Evolutionary conservation across 352 stramenopile genomes (phyloP), one percentile per base, ranked within the genome.

Genomic region (Achlya hypogyna): DNA sequence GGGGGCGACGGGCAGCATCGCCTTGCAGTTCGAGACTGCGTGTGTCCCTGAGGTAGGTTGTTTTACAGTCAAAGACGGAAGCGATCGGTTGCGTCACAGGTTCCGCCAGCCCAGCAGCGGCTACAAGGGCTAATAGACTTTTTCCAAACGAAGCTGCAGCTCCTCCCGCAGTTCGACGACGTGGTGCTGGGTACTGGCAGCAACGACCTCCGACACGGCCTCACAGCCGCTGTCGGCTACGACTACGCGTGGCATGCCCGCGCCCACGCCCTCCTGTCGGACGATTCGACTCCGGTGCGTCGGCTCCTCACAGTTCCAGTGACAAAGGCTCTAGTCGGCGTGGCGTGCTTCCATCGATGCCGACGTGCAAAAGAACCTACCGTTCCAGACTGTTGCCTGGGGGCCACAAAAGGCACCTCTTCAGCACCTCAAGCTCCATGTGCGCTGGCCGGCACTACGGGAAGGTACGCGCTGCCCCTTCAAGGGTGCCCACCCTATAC

Each of bases 121-220:
- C 86, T 93, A 59, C 91, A 79, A 27, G 83, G 85, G 0, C 54
- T 93, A 32, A 51, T 93, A 0, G 81, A 91, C 43, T 89, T 91
- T 62, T 93, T 93, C 68, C 85, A 87, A 59, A 62, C 78, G n/a
- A 93, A 93, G 53, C 67, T 93, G 40, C 81, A 89, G 56, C 65
- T 92, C 14, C 75, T 78, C 8, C 73, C 78, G 8, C 72, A 86
- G 23, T 52, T 87, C 9, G 82, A 91, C 74, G 81, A 88, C 14
- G 2, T 18, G 38, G n/a, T 45, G 38, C 38, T 3, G 12, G 38
- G n/a, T 45, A 18, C n/a, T 3, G 12, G 12, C n/a, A 18, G 38
- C 38, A 45, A 9, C 38, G 38, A 45, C 38, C n/a, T 45, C 12
- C 38, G 38, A 3, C 38, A n/a, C 38, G 38, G 38, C 12, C 38